Conservation (phyloP, 768 basidiomycete species). For the Russula abietina region DNA sequence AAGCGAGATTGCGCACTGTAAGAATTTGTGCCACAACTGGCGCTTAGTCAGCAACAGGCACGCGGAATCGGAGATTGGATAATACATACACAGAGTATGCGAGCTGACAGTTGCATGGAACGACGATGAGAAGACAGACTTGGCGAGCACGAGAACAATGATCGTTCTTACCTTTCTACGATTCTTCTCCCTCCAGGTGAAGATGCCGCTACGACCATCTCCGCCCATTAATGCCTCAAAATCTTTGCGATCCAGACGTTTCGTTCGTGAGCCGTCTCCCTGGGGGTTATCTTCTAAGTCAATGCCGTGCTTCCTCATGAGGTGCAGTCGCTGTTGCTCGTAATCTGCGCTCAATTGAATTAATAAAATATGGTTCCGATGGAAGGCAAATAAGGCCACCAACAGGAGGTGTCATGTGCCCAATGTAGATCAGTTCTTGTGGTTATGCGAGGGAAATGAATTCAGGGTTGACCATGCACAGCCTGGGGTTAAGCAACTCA, state of each 20-base stretch:
- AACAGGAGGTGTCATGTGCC: slow-evolving; percentile 94
- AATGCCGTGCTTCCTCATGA: slow-evolving; percentile 89
- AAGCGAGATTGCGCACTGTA: slow-evolving; percentile 50
- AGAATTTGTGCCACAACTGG: slow-evolving; percentile 77
- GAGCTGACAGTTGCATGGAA: slow-evolving; percentile 41
- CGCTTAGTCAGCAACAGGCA: slow-evolving; percentile 28
- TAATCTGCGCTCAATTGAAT: slow-evolving; percentile 53
- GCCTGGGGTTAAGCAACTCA: slow-evolving; percentile 41
- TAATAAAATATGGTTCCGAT: slow-evolving; percentile 5
- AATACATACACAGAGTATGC: slow-evolving; percentile 81
- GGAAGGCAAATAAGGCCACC: slow-evolving; percentile 28
- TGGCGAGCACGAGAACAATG: slow-evolving; percentile 29
- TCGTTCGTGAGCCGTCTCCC: slow-evolving; percentile 66
- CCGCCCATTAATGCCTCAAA: slow-evolving; percentile 81
- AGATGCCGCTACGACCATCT: slow-evolving; percentile 73
- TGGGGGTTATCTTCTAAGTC: slow-evolving; percentile 80
- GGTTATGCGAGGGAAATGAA: slow-evolving; percentile 5
- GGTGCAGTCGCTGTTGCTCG: slow-evolving; percentile 83
- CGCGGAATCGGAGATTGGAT: slow-evolving; percentile 1
- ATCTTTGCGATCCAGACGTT: slow-evolving; percentile 73
- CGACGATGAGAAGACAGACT: slow-evolving; percentile 21
- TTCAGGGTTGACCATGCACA: slow-evolving; percentile 1
- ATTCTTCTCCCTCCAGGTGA: slow-evolving; percentile 95
- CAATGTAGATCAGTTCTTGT: slow-evolving; percentile 86
- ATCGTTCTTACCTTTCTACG: slow-evolving; percentile 66